Percentiles rank a stretch among this genome's conserved stretches.
phyloP scores from a whole-genome alignment of 345 rosid genomes.

The Rhodamnia argentea region DNA sequence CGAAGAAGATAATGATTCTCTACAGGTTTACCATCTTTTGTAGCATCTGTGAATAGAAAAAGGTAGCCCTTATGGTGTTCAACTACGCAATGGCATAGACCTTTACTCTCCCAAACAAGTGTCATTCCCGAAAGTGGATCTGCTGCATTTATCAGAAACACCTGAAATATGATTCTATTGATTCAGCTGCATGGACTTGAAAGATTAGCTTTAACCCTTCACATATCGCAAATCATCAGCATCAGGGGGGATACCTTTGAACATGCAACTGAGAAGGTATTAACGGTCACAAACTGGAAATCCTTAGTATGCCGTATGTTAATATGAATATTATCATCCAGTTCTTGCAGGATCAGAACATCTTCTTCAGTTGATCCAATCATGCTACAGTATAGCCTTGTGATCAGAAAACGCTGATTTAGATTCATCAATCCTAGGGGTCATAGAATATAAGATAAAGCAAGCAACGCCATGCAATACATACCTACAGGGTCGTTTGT shows the following conservation, averaged over 20 bases:
- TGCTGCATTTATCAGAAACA: constrained; percentile 90
- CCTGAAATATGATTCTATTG: constrained; percentile 53
- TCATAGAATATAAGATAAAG: neutral
- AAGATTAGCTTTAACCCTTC: neutral
- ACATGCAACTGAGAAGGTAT: constrained; percentile 55
- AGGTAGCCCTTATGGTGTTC: constrained; percentile 90
- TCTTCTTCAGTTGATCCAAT: constrained; percentile 93
- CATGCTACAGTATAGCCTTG: constrained; percentile 37
- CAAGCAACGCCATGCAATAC: neutral
- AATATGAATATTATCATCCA: constrained; percentile 51
- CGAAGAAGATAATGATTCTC: constrained; percentile 78
- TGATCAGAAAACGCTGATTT: neutral
- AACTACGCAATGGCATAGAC: constrained; percentile 67
- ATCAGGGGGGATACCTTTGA: constrained; percentile 49
- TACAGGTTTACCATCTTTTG: constrained; percentile 40
- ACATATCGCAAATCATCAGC: neutral
- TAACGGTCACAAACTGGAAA: constrained; percentile 58
- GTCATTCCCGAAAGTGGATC: constrained; percentile 71
- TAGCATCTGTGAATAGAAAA: constrained; percentile 79
- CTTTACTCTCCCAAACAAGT: constrained; percentile 80
- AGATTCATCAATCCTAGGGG: neutral
- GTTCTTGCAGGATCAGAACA: constrained; percentile 70
- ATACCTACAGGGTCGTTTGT: constrained; percentile 78
- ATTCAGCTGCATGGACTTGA: neutral
- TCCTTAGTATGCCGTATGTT: constrained; percentile 79